Conservation (phyloP, 306 rosid genomes). For the Abrus precatorius region DNA sequence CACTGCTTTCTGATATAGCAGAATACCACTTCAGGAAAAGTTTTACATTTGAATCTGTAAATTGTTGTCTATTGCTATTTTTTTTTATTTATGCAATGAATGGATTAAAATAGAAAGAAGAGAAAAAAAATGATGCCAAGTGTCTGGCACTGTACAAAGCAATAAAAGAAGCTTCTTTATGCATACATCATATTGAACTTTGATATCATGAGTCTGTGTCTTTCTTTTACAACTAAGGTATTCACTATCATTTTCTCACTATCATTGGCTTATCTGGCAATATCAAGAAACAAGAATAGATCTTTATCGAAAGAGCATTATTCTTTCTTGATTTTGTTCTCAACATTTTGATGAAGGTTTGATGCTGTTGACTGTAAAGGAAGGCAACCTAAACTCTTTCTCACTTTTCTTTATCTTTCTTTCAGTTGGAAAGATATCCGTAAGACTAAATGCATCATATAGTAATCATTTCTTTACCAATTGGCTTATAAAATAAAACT, state of each 20-base stretch:
- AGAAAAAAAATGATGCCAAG: not conserved
- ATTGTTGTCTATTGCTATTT: slow-evolving; percentile 38
- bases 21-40: slow-evolving; percentile 28
- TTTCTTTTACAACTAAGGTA: slow-evolving; percentile 17
- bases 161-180: slow-evolving; percentile 40
- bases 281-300: slow-evolving; percentile 31
- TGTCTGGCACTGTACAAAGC: slow-evolving; percentile 37
- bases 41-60: not conserved
- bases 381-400: slow-evolving; percentile 41
- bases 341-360: slow-evolving; percentile 46
- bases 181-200: slow-evolving; percentile 7
- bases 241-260: not conserved
- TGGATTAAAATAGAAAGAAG: slow-evolving; percentile 10
- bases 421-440: slow-evolving; percentile 48
- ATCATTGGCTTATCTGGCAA: not conserved
- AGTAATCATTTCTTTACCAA: slow-evolving; percentile 39
- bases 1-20: slow-evolving; percentile 27
- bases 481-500: slow-evolving; percentile 37
- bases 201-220: not conserved
- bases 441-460: slow-evolving; percentile 45
- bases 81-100: slow-evolving; percentile 37
- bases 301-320: slow-evolving; percentile 41
- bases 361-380: slow-evolving; percentile 57
- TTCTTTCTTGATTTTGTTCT: slow-evolving; percentile 50
- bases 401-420: slow-evolving; percentile 28